Evolutionary conservation across 257 asterid genomes (phyloP), one percentile per base, ranked within the genome.

Genomic region (Rhazya stricta): DNA sequence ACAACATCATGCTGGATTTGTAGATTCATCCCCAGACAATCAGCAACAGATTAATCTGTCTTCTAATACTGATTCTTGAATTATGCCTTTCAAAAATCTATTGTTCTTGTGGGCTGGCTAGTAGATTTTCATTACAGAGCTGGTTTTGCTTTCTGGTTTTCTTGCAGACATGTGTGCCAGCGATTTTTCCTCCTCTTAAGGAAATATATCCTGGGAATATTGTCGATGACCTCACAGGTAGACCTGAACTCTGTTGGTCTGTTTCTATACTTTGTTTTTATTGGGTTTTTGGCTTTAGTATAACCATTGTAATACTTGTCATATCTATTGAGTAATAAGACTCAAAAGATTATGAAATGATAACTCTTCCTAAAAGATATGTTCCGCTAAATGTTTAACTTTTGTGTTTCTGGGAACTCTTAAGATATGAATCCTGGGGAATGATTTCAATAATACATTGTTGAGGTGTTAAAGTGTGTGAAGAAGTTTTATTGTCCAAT

Each of bases 151-250:
- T 80, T 75, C 74, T 72, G 42, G 45, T 30, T 29, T 81, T 82
- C 57, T 75, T 88, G 91, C 99, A 95, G 99, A 95, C 97, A 36
- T 73, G 89, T 65, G 88, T 32, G 76, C 99, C 99, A 66, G 88
- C 96, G 51, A 82, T 95, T 76, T 81, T 95, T 63, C 99, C 99
- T 69, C 97, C 99, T 41, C 91, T 95, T 42, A 84, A 69, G 74
- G 97, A 92, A 69, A 91, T 95, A 84, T 95, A 90, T 83, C 98
- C 98, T 2, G 91, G 90, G 76, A 95, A 92, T 83, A 85, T 95
- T 90, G 79, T 48, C 77, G 96, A 89, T 71, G 88, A 87, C 77
- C 97, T 95, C 83, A 81, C 83, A 81, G 99, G 99, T 92, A 84
- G 69, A 58, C 53, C 29, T 37, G 56, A 25, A 39, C 25, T 37